phyloP scores from a whole-genome alignment of 257 asterid species.

The Thymus mandschuricus region DNA sequence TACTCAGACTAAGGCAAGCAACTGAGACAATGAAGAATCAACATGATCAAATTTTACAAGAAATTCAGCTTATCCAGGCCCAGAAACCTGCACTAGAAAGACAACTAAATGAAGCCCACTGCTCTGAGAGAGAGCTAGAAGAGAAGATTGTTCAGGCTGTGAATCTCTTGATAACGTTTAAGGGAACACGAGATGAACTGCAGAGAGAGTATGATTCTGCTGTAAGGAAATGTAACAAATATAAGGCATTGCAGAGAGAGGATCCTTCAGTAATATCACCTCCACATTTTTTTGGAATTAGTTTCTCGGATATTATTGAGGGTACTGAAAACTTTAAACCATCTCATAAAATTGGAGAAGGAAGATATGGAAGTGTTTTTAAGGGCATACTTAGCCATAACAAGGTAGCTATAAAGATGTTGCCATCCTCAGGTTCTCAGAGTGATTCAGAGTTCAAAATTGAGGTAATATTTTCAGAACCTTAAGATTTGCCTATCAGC shows the following conservation, averaged over 20 bases:
- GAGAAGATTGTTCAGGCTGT: slow-evolving; percentile 90
- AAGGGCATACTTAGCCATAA: slow-evolving; percentile 66
- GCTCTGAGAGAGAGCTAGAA: slow-evolving; percentile 81
- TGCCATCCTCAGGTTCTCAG: slow-evolving; percentile 72
- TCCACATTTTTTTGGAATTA: slow-evolving; percentile 53
- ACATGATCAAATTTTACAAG: slow-evolving; percentile 43
- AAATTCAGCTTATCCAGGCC: slow-evolving; percentile 53
- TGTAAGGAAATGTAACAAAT: slow-evolving; percentile 49
- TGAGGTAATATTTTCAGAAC: slow-evolving; percentile 50
- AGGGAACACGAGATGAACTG: slow-evolving; percentile 72
- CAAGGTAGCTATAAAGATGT: slow-evolving; percentile 85
- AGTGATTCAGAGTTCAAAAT: slow-evolving; percentile 74
- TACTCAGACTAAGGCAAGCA: slow-evolving; percentile 57
- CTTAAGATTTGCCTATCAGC: slow-evolving; percentile 11
- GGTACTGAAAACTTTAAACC: slow-evolving; percentile 78
- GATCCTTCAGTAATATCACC: slow-evolving; percentile 41
- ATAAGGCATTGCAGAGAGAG: slow-evolving; percentile 46
- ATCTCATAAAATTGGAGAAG: slow-evolving; percentile 79
- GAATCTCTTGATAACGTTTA: slow-evolving; percentile 69
- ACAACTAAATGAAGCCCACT: slow-evolving; percentile 51
- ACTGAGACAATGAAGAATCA: slow-evolving; percentile 52
- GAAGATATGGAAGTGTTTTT: slow-evolving; percentile 75
- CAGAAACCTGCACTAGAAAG: slow-evolving; percentile 64
- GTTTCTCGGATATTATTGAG: slow-evolving; percentile 74
- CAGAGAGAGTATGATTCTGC: slow-evolving; percentile 67